Percentiles rank a stretch among this genome's conserved stretches.
Evolutionary conservation across 2,329 filamentous ascomycete genomes (phyloP).

Genomic region (Botrytis pseudocinerea): DNA sequence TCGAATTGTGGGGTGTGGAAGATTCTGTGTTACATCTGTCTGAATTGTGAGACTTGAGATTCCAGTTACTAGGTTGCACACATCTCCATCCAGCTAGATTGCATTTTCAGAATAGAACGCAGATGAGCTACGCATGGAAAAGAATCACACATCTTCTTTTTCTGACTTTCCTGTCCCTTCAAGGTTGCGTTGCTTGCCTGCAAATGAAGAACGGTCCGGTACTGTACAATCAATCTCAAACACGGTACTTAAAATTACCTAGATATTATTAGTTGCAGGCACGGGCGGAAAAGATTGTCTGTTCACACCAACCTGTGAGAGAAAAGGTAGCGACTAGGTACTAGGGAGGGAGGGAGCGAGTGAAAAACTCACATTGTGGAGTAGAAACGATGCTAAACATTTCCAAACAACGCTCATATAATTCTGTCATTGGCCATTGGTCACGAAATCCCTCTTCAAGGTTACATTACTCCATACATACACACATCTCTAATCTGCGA

Average conservation of each 20-base stretch:
- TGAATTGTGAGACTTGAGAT: slow-evolving; percentile 4
- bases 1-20: background rate
- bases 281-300: slow-evolving; percentile 3
- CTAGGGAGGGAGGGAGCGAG: background rate
- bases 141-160: background rate
- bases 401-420: background rate
- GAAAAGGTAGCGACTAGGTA: background rate
- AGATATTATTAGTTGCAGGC: slow-evolving; percentile 7
- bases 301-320: background rate
- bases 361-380: background rate
- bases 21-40: slow-evolving; percentile 1
- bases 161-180: background rate
- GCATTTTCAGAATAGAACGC: background rate
- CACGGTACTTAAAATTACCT: slow-evolving; percentile 12
- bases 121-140: background rate
- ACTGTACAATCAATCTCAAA: slow-evolving; percentile 18
- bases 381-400: background rate
- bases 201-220: slow-evolving; percentile 10
- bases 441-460: background rate
- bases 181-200: background rate
- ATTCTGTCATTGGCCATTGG: background rate
- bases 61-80: background rate
- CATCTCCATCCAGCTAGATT: background rate
- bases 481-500: background rate
- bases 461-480: background rate